Evolutionary conservation across 805 yeast genomes (phyloP).

Genomic region (Wickerhamomyces strasburgensis): DNA sequence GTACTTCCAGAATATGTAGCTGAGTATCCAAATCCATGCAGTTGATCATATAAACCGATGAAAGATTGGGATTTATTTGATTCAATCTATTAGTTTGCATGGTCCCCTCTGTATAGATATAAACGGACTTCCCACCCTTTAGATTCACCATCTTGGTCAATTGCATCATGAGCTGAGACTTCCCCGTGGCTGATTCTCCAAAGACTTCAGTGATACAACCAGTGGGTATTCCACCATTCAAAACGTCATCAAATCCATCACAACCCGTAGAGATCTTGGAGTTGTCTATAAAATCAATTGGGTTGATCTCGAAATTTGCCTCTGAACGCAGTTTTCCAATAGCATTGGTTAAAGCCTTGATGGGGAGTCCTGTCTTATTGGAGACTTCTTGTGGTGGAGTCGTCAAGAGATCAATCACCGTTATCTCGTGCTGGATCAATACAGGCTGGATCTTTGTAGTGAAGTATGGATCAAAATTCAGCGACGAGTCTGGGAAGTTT

Average conservation of each 20-base stretch:
- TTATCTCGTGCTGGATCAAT: slow-evolving; percentile 27
- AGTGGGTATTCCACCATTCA: slow-evolving; percentile 54
- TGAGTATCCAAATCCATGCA: slow-evolving; percentile 69
- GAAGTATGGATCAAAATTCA: slow-evolving; percentile 32
- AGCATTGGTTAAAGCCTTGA: slow-evolving; percentile 6
- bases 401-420: slow-evolving; percentile 38
- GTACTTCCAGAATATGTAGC: slow-evolving; percentile 66
- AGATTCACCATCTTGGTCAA: slow-evolving; percentile 55
- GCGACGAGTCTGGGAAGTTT: slow-evolving; percentile 32
- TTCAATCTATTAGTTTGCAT: slow-evolving; percentile 61
- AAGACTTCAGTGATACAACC: slow-evolving; percentile 66
- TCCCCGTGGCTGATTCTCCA: slow-evolving; percentile 85
- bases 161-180: slow-evolving; percentile 74
- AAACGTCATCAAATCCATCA: slow-evolving; percentile 38
- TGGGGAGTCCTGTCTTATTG: slow-evolving; percentile 10
- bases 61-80: slow-evolving; percentile 37
- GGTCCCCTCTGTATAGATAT: slow-evolving; percentile 72
- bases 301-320: not conserved
- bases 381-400: slow-evolving; percentile 25
- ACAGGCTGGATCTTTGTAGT: slow-evolving; percentile 24
- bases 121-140: slow-evolving; percentile 49
- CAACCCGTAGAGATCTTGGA: slow-evolving; percentile 49
- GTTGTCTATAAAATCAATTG: slow-evolving; percentile 15
- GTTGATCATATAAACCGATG: slow-evolving; percentile 46
- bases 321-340: slow-evolving; percentile 2